These are phyloP conservation scores for Pseudogymnoascus sp. DNA, from an alignment of 2,329 filamentous ascomycete genomes.

Conservation along the genomic window DNA sequence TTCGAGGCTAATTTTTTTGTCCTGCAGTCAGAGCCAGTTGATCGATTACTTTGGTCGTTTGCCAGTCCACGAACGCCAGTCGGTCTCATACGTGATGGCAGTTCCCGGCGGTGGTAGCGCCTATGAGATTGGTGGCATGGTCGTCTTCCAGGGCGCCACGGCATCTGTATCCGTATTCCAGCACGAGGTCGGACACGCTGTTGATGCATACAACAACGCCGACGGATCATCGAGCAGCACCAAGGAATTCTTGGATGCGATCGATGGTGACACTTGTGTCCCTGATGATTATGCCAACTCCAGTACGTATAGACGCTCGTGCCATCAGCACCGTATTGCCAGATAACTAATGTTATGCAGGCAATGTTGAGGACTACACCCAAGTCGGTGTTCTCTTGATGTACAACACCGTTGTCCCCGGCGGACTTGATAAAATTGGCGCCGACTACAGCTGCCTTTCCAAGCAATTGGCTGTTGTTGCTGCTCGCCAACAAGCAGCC, in stretches of 20 bases:
- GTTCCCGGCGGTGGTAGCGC: slow-evolving; percentile 16
- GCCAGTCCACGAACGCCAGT: slow-evolving; percentile 26
- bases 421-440: slow-evolving; percentile 21
- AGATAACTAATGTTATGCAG: slow-evolving; percentile 17
- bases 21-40: neutral
- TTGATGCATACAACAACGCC: slow-evolving; percentile 8
- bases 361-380: slow-evolving; percentile 25
- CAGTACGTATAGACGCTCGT: slow-evolving; percentile 17
- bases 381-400: slow-evolving; percentile 22
- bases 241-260: slow-evolving; percentile 1
- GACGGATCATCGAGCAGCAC: slow-evolving; percentile 3
- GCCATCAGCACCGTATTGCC: slow-evolving; percentile 3
- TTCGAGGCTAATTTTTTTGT: slow-evolving; percentile 4
- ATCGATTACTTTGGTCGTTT: slow-evolving; percentile 23
- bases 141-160: slow-evolving; percentile 15
- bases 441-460: slow-evolving; percentile 22
- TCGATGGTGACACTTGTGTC: neutral
- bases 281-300: slow-evolving; percentile 18
- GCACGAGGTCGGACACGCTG: slow-evolving; percentile 8
- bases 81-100: slow-evolving; percentile 22
- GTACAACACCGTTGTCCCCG: slow-evolving; percentile 24
- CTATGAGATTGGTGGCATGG: slow-evolving; percentile 18
- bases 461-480: slow-evolving; percentile 15
- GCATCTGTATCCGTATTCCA: slow-evolving; percentile 1
- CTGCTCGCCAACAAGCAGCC: neutral